These are phyloP conservation scores for Ascochyta fabae DNA, from an alignment of 2,329 filamentous ascomycete species.

Conservation along the genomic window DNA sequence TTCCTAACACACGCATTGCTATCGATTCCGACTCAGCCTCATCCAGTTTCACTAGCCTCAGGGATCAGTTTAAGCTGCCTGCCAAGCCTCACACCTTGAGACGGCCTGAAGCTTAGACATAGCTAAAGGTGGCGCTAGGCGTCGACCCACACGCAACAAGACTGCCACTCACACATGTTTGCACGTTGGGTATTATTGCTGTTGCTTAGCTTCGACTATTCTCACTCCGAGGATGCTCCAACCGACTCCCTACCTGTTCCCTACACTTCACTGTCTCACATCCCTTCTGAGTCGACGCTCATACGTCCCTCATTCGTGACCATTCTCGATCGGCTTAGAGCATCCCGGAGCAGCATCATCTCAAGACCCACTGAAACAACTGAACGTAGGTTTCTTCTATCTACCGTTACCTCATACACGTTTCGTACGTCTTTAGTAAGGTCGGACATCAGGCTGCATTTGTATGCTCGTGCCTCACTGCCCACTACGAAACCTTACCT, in stretches of 20 bases:
- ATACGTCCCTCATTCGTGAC: slow-evolving; percentile 11
- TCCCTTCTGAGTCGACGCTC: slow-evolving; percentile 4
- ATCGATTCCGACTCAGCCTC: slow-evolving; percentile 21
- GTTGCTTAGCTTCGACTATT: slow-evolving; percentile 6
- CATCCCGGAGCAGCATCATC: slow-evolving; percentile 8
- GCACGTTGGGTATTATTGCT: slow-evolving; percentile 1
- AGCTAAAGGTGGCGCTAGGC: slow-evolving; percentile 10
- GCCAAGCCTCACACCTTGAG: slow-evolving; percentile 35
- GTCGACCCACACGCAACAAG: slow-evolving; percentile 2
- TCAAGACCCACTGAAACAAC: slow-evolving; percentile 25
- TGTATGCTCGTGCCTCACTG: slow-evolving; percentile 23
- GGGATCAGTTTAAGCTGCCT: slow-evolving; percentile 23
- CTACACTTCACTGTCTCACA: slow-evolving; percentile 23
- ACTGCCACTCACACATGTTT: slow-evolving; percentile 2
- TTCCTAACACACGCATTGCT: not conserved
- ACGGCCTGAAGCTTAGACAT: slow-evolving; percentile 31
- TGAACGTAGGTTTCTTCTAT: slow-evolving; percentile 22
- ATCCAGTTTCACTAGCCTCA: slow-evolving; percentile 31
- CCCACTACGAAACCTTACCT: slow-evolving; percentile 23
- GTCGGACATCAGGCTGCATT: slow-evolving; percentile 17
- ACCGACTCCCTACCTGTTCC: not conserved
- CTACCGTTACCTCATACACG: slow-evolving; percentile 34
- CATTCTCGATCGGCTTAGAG: slow-evolving; percentile 9
- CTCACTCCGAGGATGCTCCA: not conserved
- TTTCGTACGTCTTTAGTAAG: slow-evolving; percentile 27